Evolutionary conservation across 148 eudicot genomes (phyloP), one percentile per base, ranked within the genome.

Genomic region (Salicornia ramosissima): DNA sequence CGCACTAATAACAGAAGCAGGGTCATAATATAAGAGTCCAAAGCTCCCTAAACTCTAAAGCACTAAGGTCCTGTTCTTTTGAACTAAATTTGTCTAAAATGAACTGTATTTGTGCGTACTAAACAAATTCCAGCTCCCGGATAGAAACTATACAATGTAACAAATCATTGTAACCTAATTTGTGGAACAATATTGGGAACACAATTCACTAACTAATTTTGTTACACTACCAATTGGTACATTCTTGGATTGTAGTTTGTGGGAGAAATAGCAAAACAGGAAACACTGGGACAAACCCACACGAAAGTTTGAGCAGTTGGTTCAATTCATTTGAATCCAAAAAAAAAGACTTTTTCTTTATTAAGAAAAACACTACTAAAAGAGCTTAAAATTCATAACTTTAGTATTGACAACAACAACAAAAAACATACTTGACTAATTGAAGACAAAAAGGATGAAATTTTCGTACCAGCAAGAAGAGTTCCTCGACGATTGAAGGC

Each of bases 401-500:
- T n/a, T 6, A 60, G 14, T 5, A 18, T 51, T 40, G 2, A 30
- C 40, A 54, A 43, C 14, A 47, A 26, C 10, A 52, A 36, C 40
- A 36, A 36, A 36, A 14, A 72, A n/a, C 13, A 73, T 52, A n/a
- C 36, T 45, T 62, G 0, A 29, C 8, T 19, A 9, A 28, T 26
- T 30, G 19, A 8, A 2, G 47, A 21, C 15, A 10, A 52, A 5
- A 5, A 43, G 42, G 19, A n/a, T 16, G 54, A 1, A 6, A 26
- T 9, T 8, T 21, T 8, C 29, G 28, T 88, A 94, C 98, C 98
- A 64, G 98, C 98, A 75, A 94, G 96, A 81, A 94, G 92, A 36
- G 97, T 94, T 67, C 97, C 98, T 1, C 91, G 86, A 59, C 98
- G 96, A 84, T 94, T 94, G 66, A 94, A 94, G 71, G 98, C 87